Conservation (phyloP, 345 rosid species). For the Gossypium rotundifolium region DNA sequence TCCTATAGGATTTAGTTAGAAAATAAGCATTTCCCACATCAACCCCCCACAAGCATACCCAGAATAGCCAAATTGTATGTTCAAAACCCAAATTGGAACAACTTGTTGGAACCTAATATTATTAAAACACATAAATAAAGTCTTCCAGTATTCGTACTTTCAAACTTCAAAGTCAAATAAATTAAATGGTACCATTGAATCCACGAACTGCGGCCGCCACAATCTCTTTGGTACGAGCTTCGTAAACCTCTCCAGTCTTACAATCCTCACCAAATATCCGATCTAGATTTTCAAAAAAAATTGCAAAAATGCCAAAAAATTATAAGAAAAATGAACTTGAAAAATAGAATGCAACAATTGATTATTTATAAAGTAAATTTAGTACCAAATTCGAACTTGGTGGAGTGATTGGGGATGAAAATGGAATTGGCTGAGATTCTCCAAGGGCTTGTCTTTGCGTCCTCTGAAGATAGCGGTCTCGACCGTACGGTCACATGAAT, state of each 20-base stretch:
- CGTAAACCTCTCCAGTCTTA: constrained; percentile 58
- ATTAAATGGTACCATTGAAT: constrained; percentile 59
- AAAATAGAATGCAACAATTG: neutral
- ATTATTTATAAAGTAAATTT: neutral
- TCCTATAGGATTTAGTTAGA: neutral
- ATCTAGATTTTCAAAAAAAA: constrained; percentile 29
- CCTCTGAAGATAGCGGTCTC: constrained; percentile 73
- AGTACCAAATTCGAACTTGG: constrained; percentile 71
- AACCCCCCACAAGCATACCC: neutral
- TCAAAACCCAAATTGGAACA: neutral
- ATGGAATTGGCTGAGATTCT: constrained; percentile 60
- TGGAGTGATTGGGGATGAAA: constrained; percentile 46
- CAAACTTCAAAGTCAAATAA: neutral
- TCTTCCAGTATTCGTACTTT: neutral
- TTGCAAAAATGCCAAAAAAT: neutral
- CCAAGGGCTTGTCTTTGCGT: constrained; percentile 79
- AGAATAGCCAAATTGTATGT: neutral
- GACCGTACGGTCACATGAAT: constrained; percentile 80
- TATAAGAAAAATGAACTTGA: neutral
- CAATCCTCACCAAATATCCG: constrained; percentile 59
- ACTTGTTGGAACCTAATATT: neutral
- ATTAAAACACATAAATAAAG: neutral
- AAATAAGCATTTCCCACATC: neutral
- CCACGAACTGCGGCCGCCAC: constrained; percentile 86
- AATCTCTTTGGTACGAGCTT: constrained; percentile 66